Base-by-base conservation (phyloP, 108 stramenopile species). In the Cyclotella cryptica region DNA sequence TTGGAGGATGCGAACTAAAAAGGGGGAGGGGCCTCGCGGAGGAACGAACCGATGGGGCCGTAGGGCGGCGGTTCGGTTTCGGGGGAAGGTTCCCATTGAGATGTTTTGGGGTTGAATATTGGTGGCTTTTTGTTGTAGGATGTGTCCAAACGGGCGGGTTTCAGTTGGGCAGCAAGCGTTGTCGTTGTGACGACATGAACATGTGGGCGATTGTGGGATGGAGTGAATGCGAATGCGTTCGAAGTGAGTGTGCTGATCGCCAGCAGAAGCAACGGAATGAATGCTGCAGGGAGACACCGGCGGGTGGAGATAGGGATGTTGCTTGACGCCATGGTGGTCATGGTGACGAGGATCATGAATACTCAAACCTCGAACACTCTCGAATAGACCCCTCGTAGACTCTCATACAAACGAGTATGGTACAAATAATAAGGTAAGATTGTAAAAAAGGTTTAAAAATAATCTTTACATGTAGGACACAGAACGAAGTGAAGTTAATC, bases 1-100 rank as follows among this genome's bases (percentile, higher is more conserved):
- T 43, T 77, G 57, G 43, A 77, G 53, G 10, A 82, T n/a, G 27
- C 84, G 79, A 0, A 66, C 44, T 26, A 84, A 28, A 54, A 77
- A 87, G 17, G 86, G 84, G 12, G 69, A 43, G 11, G 86, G 86
- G 1, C 86, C 86, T 58, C 78, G 13, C 86, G 72, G 18, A 84
- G 61, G 44, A 87, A 71, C 3, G 84, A 65, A 8, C 52, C 52
- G 52, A 69, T 52, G 14, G 67, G 67, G 4, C 67, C 67, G 67
- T 69, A 69, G 26, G 67, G 67, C 1, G 49, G 0, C 26, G 51
- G 30, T 53, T 69, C 67, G 17, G 67, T 69, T 49, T 69, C 67
- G 47, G 49, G 30, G 67, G 67, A 69, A 4, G 67, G 67, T 53
- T 69, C 67, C 67, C 67, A 69, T 27, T 14, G 19, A 26, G 67